Percentiles rank a stretch among this genome's conserved stretches.
These are phyloP conservation scores for Pyrus betulifolia DNA, from an alignment of 306 rosid species.

Conservation along the genomic window DNA sequence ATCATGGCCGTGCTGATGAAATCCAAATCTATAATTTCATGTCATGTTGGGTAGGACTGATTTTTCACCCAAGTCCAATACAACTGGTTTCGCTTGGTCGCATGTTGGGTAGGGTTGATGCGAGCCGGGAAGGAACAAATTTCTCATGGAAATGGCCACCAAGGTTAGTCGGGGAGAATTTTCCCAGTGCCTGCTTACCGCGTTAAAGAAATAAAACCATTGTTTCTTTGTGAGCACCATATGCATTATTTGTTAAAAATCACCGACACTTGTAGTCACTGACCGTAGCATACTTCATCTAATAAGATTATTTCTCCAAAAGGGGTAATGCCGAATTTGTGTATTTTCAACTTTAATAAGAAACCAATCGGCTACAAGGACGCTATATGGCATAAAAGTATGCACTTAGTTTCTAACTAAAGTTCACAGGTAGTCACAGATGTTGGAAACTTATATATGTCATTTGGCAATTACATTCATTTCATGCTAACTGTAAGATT, in stretches of 20 bases:
- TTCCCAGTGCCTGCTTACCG: neutral
- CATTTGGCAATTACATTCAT: neutral
- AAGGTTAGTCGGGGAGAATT: neutral
- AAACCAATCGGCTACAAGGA: neutral
- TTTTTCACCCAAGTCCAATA: neutral
- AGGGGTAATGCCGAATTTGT: neutral
- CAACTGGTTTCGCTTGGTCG: neutral
- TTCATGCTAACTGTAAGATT: slow-evolving; percentile 1
- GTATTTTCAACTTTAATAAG: neutral
- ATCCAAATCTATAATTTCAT: no score
- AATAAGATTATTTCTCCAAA: neutral
- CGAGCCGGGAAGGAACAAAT: no score
- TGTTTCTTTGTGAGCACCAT: neutral
- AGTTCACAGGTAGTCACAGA: neutral
- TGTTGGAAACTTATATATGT: neutral
- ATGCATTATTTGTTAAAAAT: neutral
- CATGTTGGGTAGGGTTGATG: no score
- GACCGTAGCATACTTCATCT: neutral
- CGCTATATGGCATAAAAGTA: no score
- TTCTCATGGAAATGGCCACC: no score
- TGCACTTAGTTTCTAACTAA: neutral
- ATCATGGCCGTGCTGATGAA: no score
- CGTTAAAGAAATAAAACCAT: neutral
- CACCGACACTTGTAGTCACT: neutral
- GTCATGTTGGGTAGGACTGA: neutral